phyloP scores from a whole-genome alignment of 2,329 filamentous ascomycete species.

The Alternaria consortialis region DNA sequence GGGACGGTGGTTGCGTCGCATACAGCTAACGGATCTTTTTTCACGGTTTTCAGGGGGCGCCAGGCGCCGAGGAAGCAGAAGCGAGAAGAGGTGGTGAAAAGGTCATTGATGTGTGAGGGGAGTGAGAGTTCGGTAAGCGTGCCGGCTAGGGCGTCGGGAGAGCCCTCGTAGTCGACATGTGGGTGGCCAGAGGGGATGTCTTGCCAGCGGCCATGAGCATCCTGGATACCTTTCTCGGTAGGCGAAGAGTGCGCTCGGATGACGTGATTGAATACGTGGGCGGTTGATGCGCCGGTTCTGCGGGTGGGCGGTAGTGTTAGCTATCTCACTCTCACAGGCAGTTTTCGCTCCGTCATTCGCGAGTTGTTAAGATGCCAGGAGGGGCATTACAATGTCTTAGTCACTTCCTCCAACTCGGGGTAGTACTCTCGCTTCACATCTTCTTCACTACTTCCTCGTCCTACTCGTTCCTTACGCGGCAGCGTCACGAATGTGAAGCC shows the following conservation, averaged over 20 bases:
- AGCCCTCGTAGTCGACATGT: slow-evolving; percentile 33
- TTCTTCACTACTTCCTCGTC: slow-evolving; percentile 19
- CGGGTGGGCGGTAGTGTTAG: not conserved
- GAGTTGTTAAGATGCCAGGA: too few species aligned
- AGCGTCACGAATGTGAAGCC: slow-evolving; percentile 41
- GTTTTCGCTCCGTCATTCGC: too few species aligned
- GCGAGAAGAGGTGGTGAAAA: slow-evolving; percentile 21
- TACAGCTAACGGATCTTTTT: slow-evolving; percentile 38
- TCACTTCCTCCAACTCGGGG: slow-evolving; percentile 22
- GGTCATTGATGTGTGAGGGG: slow-evolving; percentile 12
- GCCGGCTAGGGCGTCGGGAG: slow-evolving; percentile 14
- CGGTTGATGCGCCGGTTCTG: slow-evolving; percentile 27
- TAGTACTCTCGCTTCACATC: slow-evolving; percentile 28
- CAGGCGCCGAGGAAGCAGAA: slow-evolving; percentile 43
- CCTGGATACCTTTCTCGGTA: slow-evolving; percentile 51
- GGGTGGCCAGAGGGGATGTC: slow-evolving; percentile 32
- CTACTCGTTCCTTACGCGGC: slow-evolving; percentile 8
- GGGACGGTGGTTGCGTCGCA: slow-evolving; percentile 29
- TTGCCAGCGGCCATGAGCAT: slow-evolving; percentile 57
- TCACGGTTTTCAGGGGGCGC: slow-evolving; percentile 37
- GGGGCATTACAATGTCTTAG: slow-evolving; percentile 19
- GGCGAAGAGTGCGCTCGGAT: slow-evolving; percentile 59
- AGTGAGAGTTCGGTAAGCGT: slow-evolving; percentile 29
- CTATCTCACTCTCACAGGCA: not conserved
- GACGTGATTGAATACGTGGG: slow-evolving; percentile 48